Percentiles rank a stretch among this genome's conserved stretches.
Conservation (phyloP, 257 asterid genomes). For the Salvia rosmarinus region DNA sequence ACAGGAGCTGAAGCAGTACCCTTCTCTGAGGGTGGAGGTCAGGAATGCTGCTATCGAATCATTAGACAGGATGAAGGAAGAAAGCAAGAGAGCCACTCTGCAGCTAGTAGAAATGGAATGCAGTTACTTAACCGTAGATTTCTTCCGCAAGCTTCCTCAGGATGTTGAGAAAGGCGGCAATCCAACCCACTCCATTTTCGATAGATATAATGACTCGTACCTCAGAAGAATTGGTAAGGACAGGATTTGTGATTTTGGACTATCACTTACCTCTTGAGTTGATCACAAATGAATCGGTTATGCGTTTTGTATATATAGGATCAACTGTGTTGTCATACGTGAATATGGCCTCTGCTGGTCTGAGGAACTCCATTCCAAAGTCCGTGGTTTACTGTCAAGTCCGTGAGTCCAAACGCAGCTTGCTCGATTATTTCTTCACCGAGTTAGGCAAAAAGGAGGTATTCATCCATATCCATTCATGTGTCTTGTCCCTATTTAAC, state of each 20-base stretch:
- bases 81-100: constrained; percentile 70
- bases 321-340: constrained; percentile 73
- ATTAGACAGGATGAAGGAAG: constrained; percentile 73
- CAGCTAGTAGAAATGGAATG: constrained; percentile 88
- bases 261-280: neutral
- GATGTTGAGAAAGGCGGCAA: constrained; percentile 86
- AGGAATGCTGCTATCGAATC: constrained; percentile 69
- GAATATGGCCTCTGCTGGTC: constrained; percentile 64
- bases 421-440: constrained; percentile 68
- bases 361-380: constrained; percentile 82
- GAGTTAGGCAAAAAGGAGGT: constrained; percentile 81
- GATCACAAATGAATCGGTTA: neutral
- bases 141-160: constrained; percentile 88
- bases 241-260: neutral
- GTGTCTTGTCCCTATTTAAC: too few relatives aligned
- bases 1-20: constrained; percentile 81
- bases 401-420: constrained; percentile 78
- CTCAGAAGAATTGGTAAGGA: constrained; percentile 71
- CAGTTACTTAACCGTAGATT: constrained; percentile 75
- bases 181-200: constrained; percentile 76
- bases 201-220: constrained; percentile 69
- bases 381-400: constrained; percentile 79
- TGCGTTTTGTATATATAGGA: constrained; percentile 44
- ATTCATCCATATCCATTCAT: neutral
- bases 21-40: constrained; percentile 73